phyloP scores from a whole-genome alignment of 257 asterid species.

The Solanum boliviense region DNA sequence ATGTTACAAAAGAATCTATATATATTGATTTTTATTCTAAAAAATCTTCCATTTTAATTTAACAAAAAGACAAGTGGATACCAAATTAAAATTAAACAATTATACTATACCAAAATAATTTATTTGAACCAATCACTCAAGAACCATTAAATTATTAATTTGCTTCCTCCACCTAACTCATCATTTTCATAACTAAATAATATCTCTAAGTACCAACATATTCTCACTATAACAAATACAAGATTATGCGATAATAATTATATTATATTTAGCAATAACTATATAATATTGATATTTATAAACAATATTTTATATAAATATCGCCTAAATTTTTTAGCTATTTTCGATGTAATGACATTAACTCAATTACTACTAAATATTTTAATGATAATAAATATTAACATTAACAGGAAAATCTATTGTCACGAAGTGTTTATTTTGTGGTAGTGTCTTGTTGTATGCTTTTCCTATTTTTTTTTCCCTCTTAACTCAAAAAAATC shows the following conservation, averaged over 20 bases:
- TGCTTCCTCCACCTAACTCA: background rate
- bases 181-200: background rate
- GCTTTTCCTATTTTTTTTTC: background rate
- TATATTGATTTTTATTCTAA: background rate
- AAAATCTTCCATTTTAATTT: background rate
- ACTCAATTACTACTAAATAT: no score
- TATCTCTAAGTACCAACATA: background rate
- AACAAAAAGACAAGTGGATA: background rate
- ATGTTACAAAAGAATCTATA: background rate
- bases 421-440: background rate
- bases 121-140: background rate
- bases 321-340: fast-evolving
- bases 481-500: no score
- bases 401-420: no score
- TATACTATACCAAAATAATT: background rate
- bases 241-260: no score
- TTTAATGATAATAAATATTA: no score
- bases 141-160: background rate
- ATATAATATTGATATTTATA: no score
- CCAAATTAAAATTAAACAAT: background rate
- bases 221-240: background rate
- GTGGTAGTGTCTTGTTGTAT: background rate
- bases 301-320: no score
- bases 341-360: no score
- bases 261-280: no score